Evolutionary conservation across 306 rosid species (phyloP).

Genomic region (Amphicarpaea edgeworthii): DNA sequence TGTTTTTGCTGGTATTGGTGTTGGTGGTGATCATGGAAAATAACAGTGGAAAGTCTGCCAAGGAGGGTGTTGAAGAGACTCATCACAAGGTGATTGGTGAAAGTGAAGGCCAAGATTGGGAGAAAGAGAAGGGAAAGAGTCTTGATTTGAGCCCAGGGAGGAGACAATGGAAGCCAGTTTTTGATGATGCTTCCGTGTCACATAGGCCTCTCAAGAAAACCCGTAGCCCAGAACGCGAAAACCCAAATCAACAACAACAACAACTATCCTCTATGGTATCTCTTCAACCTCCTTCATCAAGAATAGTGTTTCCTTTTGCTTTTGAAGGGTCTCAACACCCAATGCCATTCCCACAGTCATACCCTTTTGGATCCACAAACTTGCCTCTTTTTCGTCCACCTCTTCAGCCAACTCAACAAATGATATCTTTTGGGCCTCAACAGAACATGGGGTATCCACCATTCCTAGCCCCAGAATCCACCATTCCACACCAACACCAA

Average conservation of each 20-base stretch:
- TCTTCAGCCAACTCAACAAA: constrained; percentile 50
- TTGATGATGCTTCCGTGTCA: constrained; percentile 61
- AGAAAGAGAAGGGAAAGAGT: constrained; percentile 48
- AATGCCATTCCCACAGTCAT: constrained; percentile 51
- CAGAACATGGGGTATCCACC: constrained; percentile 48
- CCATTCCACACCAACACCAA: constrained; percentile 29
- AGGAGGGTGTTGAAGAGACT: constrained; percentile 46
- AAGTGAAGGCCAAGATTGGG: constrained; percentile 47
- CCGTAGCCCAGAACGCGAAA: constrained; percentile 58
- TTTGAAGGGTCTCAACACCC: constrained; percentile 60
- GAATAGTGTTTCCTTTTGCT: constrained; percentile 72
- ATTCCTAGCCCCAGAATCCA: constrained; percentile 19
- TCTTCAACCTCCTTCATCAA: constrained; percentile 50
- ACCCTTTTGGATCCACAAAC: constrained; percentile 47
- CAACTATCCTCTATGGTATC: constrained; percentile 38
- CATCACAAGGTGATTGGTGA: constrained; percentile 25
- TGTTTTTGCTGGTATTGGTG: background rate
- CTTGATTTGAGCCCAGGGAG: constrained; percentile 47
- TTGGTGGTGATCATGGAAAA: constrained; percentile 50
- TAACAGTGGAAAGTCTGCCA: constrained; percentile 57
- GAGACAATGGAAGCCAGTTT: constrained; percentile 54
- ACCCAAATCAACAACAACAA: constrained; percentile 33
- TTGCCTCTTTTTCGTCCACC: constrained; percentile 47
- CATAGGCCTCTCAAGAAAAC: constrained; percentile 68
- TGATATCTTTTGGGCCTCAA: constrained; percentile 55